These are phyloP conservation scores for Fusarium foetens DNA, from an alignment of 2,329 filamentous ascomycete genomes.

Conservation along the genomic window DNA sequence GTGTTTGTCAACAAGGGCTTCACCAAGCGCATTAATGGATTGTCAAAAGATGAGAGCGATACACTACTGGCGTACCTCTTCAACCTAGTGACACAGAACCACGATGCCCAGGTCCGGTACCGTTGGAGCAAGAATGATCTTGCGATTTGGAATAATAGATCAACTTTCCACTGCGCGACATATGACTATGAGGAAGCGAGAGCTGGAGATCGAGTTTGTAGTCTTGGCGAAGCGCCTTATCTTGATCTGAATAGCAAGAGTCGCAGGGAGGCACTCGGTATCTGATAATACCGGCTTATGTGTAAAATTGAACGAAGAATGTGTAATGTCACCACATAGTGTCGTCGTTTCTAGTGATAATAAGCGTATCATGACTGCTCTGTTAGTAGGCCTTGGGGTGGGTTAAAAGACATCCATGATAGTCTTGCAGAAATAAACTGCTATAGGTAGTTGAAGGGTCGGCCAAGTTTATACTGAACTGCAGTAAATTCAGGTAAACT, in stretches of 20 bases:
- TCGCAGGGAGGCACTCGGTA: slow-evolving; percentile 51
- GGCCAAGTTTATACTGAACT: too few species aligned
- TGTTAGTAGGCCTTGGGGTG: background rate
- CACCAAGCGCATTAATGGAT: slow-evolving; percentile 64
- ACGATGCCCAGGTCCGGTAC: slow-evolving; percentile 67
- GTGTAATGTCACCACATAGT: background rate
- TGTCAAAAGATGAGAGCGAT: slow-evolving; percentile 65
- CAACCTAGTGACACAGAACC: slow-evolving; percentile 62
- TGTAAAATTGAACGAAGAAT: background rate
- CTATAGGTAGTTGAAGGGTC: too few species aligned
- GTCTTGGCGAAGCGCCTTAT: slow-evolving; percentile 57
- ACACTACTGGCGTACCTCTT: slow-evolving; percentile 60
- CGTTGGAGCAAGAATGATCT: slow-evolving; percentile 63
- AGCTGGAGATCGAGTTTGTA: slow-evolving; percentile 55
- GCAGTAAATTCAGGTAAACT: background rate
- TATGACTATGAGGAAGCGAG: slow-evolving; percentile 66
- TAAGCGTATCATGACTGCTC: too few species aligned
- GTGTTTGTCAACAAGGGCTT: slow-evolving; percentile 63
- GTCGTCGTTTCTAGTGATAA: too few species aligned
- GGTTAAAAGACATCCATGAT: background rate
- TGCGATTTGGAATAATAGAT: slow-evolving; percentile 74
- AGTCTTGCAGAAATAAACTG: background rate
- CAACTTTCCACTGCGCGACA: slow-evolving; percentile 63
- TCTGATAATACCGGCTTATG: background rate
- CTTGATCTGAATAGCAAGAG: slow-evolving; percentile 52